These are phyloP conservation scores for Phytophthora sansomeana DNA, from an alignment of 352 stramenopile species.

Conservation along the genomic window DNA sequence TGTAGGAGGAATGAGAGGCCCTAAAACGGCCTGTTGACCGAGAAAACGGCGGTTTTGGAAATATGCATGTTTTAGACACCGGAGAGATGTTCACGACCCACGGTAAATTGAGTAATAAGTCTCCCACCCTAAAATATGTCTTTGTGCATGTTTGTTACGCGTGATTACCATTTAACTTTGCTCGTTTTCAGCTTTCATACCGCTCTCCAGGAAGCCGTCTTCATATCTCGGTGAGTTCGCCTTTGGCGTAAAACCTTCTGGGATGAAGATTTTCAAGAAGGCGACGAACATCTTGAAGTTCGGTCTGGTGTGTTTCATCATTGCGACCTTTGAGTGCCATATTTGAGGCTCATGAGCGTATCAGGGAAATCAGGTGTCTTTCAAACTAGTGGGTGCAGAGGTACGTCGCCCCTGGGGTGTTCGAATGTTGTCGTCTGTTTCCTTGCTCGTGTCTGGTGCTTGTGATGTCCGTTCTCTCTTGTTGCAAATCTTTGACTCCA, in stretches of 20 bases:
- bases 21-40: background rate
- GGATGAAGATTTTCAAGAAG: constrained; percentile 2
- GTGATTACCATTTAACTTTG: background rate
- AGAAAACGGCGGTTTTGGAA: too few relatives aligned
- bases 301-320: constrained; percentile 10
- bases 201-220: background rate
- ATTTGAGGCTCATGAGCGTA: background rate
- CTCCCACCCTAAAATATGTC: background rate
- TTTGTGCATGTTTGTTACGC: constrained; percentile 8
- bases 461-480: background rate
- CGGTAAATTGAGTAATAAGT: background rate
- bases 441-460: too few relatives aligned
- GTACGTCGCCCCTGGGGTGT: too few relatives aligned
- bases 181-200: background rate
- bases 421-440: too few relatives aligned
- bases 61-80: too few relatives aligned
- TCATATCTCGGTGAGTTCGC: background rate
- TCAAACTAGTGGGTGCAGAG: too few relatives aligned
- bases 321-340: background rate
- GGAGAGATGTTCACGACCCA: background rate
- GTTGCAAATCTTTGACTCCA: background rate
- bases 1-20: background rate
- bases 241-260: background rate
- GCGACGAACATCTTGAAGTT: constrained; percentile 1
- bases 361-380: too few relatives aligned